Evolutionary conservation across 345 rosid genomes (phyloP).

Genomic region (Ricinus communis): DNA sequence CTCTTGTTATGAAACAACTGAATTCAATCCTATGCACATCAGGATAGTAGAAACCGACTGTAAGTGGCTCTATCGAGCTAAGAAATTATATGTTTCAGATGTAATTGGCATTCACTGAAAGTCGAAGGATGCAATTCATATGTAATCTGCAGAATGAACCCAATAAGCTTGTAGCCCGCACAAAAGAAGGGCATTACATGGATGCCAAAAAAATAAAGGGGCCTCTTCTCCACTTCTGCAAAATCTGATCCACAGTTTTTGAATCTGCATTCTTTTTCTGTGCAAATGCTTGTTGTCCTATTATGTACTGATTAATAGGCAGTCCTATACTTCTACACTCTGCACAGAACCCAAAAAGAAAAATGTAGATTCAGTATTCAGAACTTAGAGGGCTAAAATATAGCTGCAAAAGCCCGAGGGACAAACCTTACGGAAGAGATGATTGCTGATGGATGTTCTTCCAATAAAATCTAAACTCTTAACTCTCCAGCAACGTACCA

Average conservation of each 20-base stretch:
- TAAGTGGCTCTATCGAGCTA: background rate
- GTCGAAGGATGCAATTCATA: background rate
- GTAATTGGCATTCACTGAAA: background rate
- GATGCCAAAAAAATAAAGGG: background rate
- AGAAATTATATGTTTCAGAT: background rate
- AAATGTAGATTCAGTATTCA: background rate
- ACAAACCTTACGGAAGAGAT: background rate
- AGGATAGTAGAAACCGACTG: background rate
- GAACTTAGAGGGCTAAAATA: background rate
- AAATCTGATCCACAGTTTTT: background rate
- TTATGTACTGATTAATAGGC: background rate
- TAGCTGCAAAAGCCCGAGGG: background rate
- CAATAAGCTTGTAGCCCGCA: background rate
- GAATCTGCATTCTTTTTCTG: background rate
- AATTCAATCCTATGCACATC: no score
- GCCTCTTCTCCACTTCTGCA: background rate
- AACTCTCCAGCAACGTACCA: background rate
- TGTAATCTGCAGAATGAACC: background rate
- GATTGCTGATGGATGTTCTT: background rate
- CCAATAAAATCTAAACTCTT: background rate
- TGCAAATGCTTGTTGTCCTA: background rate
- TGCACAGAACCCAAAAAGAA: background rate
- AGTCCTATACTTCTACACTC: background rate
- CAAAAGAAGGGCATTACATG: no score
- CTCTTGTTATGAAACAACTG: no score